Conservation (phyloP, 2,329 filamentous ascomycete species). For the Pleurostoma richardsiae region DNA sequence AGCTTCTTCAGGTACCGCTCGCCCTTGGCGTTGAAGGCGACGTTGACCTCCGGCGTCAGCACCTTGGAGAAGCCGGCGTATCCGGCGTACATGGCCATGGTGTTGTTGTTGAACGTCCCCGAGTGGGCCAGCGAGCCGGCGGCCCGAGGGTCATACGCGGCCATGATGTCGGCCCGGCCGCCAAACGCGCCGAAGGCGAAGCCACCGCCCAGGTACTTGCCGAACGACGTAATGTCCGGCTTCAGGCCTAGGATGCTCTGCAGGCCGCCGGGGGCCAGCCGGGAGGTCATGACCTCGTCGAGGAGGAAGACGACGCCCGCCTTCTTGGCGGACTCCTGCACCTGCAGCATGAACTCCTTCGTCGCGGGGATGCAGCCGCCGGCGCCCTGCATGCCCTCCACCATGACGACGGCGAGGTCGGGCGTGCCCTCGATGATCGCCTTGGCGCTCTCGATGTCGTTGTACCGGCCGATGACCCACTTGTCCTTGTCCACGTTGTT, state of each 20-base stretch:
- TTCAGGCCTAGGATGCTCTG: slow-evolving; percentile 56
- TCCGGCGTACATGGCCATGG: slow-evolving; percentile 44
- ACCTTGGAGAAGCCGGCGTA: slow-evolving; percentile 18
- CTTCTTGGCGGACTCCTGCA: slow-evolving; percentile 41
- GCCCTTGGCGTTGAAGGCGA: slow-evolving; percentile 17
- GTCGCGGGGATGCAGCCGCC: slow-evolving; percentile 50
- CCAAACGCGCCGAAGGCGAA: slow-evolving; percentile 56
- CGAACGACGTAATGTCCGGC: slow-evolving; percentile 49
- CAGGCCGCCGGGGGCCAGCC: slow-evolving; percentile 35
- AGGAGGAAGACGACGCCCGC: slow-evolving; percentile 55
- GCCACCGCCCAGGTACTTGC: slow-evolving; percentile 55
- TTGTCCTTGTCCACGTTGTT: slow-evolving; percentile 46
- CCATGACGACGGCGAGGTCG: slow-evolving; percentile 54
- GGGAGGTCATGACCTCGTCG: slow-evolving; percentile 68
- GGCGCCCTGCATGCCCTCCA: slow-evolving; percentile 61
- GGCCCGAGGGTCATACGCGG: slow-evolving; percentile 40
- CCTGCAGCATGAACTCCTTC: slow-evolving; percentile 43
- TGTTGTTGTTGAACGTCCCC: slow-evolving; percentile 61
- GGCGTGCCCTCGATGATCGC: slow-evolving; percentile 32
- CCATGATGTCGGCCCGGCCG: slow-evolving; percentile 45
- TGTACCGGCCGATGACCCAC: slow-evolving; percentile 56
- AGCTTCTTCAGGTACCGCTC: slow-evolving; percentile 16
- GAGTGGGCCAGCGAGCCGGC: slow-evolving; percentile 39
- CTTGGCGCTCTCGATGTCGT: slow-evolving; percentile 45
- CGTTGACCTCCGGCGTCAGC: slow-evolving; percentile 18